A percentile compares a stretch with the other conserved stretches of the same genome.
These are phyloP conservation scores for Penicillium sp. DNA, from an alignment of 2,329 filamentous ascomycete genomes.

Conservation along the genomic window DNA sequence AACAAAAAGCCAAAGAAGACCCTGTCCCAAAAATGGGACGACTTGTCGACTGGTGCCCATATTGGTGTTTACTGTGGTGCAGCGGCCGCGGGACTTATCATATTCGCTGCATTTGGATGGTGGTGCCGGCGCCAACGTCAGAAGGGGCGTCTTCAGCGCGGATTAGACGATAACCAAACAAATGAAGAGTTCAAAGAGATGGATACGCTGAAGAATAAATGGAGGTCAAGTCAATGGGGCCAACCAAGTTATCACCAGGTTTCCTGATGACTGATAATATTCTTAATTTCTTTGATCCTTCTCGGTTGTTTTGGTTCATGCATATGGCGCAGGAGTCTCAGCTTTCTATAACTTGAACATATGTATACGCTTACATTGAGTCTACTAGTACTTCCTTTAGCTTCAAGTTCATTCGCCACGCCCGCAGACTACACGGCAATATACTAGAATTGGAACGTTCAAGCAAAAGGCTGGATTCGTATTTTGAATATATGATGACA, in stretches of 20 bases:
- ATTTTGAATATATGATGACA: neutral
- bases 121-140: conserved; percentile 18
- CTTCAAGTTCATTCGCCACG: neutral
- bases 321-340: neutral
- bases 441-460: conserved; percentile 16
- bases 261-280: neutral
- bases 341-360: neutral
- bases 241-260: conserved; percentile 17
- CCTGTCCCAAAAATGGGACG: conserved; percentile 18
- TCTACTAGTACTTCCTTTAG: neutral
- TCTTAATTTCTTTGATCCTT: neutral
- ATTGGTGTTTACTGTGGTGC: conserved; percentile 17
- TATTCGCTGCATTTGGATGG: conserved; percentile 7
- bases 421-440: neutral
- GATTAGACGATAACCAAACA: conserved; percentile 10
- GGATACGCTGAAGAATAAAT: conserved; percentile 12
- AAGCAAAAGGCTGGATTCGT: conserved; percentile 1
- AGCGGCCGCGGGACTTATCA: conserved; percentile 6
- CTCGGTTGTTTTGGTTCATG: neutral
- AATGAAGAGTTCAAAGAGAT: conserved; percentile 12
- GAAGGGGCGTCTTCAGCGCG: conserved; percentile 17
- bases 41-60: conserved; percentile 12
- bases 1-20: conserved; percentile 14
- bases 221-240: conserved; percentile 18
- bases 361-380: too few relatives aligned